Conservation (phyloP, 768 basidiomycete species). For the Hebeloma cylindrosporum region DNA sequence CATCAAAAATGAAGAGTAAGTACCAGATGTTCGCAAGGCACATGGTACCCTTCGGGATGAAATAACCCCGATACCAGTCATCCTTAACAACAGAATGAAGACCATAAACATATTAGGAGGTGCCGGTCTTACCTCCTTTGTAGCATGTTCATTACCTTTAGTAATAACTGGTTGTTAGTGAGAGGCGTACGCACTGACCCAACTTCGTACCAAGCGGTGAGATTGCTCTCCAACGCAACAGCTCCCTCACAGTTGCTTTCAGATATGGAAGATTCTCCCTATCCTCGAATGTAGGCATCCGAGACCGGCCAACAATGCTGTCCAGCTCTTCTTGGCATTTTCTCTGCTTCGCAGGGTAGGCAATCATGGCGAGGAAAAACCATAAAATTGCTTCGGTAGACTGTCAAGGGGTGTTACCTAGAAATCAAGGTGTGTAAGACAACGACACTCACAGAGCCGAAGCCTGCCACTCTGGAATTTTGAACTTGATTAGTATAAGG, state of each 20-base stretch:
- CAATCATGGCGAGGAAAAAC: background rate
- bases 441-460: too few relatives aligned
- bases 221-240: background rate
- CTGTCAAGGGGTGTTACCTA: too few relatives aligned
- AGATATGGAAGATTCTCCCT: background rate
- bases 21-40: background rate
- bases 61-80: background rate
- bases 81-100: background rate
- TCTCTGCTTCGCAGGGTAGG: background rate
- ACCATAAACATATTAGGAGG: too few relatives aligned
- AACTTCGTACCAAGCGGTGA: background rate
- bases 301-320: background rate
- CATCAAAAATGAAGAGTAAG: too few relatives aligned
- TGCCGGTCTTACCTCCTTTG: too few relatives aligned
- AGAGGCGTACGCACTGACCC: too few relatives aligned
- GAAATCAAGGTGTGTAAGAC: too few relatives aligned
- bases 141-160: too few relatives aligned
- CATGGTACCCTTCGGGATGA: conserved; percentile 2
- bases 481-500: too few relatives aligned
- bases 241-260: background rate
- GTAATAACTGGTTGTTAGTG: too few relatives aligned
- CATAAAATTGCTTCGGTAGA: background rate
- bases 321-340: background rate
- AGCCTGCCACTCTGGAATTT: too few relatives aligned
- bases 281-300: background rate